phyloP scores from a whole-genome alignment of 192 early-diverging fungal genomes.

The Coemansia sp. region DNA sequence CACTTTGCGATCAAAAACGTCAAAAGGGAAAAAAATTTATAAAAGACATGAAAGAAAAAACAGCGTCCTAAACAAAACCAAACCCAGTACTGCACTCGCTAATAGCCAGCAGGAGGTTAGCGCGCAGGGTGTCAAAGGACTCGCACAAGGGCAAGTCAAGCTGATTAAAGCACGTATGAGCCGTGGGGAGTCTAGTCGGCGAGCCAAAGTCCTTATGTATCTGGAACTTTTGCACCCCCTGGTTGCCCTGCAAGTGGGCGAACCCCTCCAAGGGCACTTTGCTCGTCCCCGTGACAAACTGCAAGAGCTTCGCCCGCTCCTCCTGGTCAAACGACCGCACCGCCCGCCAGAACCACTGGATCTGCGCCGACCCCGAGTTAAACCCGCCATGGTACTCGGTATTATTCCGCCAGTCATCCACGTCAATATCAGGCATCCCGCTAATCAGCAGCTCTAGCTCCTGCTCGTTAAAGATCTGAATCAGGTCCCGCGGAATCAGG shows the following conservation, averaged over 20 bases:
- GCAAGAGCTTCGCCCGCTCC: conserved; percentile 94
- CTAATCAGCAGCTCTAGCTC: conserved; percentile 98
- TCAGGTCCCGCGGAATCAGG: conserved; percentile 85
- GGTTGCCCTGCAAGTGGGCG: conserved; percentile 84
- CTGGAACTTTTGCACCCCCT: conserved; percentile 97
- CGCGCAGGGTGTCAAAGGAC: conserved; percentile 82
- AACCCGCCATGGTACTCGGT: conserved; percentile 95
- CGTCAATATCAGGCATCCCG: conserved; percentile 97
- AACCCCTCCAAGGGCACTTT: conserved; percentile 99
- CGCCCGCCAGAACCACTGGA: conserved; percentile 99
- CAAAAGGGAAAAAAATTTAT: neutral
- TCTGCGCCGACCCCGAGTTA: conserved; percentile 76
- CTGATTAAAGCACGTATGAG: conserved; percentile 99
- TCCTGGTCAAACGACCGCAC: conserved; percentile 97
- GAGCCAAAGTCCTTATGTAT: conserved; percentile 95
- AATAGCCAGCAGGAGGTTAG: conserved; percentile 82
- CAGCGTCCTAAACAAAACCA: conserved; percentile 66
- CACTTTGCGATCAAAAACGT: no score
- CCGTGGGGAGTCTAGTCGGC: conserved; percentile 84
- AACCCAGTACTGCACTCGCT: conserved; percentile 91
- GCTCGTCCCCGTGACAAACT: conserved; percentile 96
- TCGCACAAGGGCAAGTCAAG: conserved; percentile 93
- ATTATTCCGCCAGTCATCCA: conserved; percentile 99
- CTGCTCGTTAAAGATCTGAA: conserved; percentile 98
- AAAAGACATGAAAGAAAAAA: conserved; percentile 1